Evolutionary conservation across 345 rosid species (phyloP), one percentile per base, ranked within the genome.

Genomic region (Ailanthus altissimus): DNA sequence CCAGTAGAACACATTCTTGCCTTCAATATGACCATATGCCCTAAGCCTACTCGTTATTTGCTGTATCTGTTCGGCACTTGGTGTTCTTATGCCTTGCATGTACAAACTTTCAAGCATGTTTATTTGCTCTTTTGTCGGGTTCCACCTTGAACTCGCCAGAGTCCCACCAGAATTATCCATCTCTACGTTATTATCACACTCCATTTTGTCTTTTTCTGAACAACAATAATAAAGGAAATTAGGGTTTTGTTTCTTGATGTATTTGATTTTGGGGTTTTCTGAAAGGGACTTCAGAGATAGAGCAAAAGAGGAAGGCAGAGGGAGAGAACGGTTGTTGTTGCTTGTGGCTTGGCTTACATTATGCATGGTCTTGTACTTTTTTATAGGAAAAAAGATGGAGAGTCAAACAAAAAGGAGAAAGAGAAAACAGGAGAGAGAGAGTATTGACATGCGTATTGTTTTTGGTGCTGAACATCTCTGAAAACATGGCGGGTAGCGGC

Each of bases 1-100:
- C 99, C 99, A 93, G 67, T 96, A 96, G 58, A 96, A 96, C 32
- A 96, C 99, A 81, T 96, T 96, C 80, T 96, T 93, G n/a, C 98
- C 99, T 83, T 96, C 98, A 58, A 96, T 96, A 70, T 87, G 89
- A n/a, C 99, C 98, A 72, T 77, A 86, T 5, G 79, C 92, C 32
- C 86, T 89, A 32, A 96, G 97, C 74, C 89, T 87, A 23, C 74
- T 76, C 3, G 98, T 88, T 76, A 96, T 96, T 68, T 90, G 94
- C 84, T 96, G 94, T 72, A 96, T 96, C 86, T 93, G 97, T 21
- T 93, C 97, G 14, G 98, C 94, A 10, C 79, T 90, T 14, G 99
- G 99, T 1, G 99, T 93, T 77, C 98, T 86, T 15, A 92, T 77
- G 9, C 99, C 99, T 81, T 92, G 88, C 75, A 47, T 82, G 77